These are phyloP conservation scores for Excoecaria cochinchinensis DNA, from an alignment of 345 rosid genomes.

Conservation along the genomic window DNA sequence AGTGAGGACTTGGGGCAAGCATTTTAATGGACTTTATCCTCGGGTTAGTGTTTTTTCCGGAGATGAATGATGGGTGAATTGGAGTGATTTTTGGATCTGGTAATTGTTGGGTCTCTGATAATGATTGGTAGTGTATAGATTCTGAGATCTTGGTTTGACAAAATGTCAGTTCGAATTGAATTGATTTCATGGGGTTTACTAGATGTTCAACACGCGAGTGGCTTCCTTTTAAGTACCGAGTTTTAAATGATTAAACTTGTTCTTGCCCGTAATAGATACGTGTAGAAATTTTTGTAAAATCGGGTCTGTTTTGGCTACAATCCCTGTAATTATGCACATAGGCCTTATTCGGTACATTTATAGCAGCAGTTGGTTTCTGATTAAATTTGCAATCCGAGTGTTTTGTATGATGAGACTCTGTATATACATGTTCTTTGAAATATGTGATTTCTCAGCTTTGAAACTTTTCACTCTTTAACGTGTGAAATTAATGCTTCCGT, in stretches of 20 bases:
- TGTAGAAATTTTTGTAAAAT: background rate
- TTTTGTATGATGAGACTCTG: too few species aligned
- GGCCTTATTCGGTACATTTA: too few species aligned
- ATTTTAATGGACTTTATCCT: background rate
- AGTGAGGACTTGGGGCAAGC: background rate
- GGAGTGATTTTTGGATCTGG: constrained; percentile 6
- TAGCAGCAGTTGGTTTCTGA: background rate
- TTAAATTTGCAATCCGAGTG: background rate
- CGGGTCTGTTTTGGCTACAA: background rate
- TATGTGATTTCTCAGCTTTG: too few species aligned
- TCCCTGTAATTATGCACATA: background rate
- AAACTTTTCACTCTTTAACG: too few species aligned
- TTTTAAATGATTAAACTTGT: background rate
- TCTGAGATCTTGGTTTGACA: background rate
- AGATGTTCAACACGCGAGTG: background rate
- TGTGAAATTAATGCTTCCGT: too few species aligned
- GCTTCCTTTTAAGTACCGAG: background rate
- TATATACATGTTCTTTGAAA: too few species aligned
- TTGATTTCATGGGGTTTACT: background rate
- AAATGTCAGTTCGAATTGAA: background rate
- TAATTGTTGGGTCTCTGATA: background rate
- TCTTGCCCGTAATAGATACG: background rate
- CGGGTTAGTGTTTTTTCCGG: background rate
- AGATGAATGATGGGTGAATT: constrained; percentile 1
- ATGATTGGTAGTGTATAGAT: background rate